Evolutionary conservation across 108 stramenopile species (phyloP), one percentile per base, ranked within the genome.

Genomic region (Aureococcus anophagefferens): DNA sequence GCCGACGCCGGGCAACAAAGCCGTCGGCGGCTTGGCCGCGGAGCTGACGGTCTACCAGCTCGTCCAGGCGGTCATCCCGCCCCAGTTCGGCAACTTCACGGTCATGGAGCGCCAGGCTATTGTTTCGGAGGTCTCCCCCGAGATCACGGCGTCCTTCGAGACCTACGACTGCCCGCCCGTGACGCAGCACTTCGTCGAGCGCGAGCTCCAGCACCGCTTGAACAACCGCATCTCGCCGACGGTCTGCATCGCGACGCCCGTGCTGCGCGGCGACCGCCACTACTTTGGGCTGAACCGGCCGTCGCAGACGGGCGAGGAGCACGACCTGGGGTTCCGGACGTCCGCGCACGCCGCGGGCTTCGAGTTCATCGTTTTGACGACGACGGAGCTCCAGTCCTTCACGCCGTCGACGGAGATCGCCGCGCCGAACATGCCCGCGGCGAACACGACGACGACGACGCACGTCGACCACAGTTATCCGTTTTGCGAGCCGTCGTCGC

Each of bases 71-170:
- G 77, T 72, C 44, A 72, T 87, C 37, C 79, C 84, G 32, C 85
- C 86, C 13, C 88, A 89, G 74, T 89, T 86, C 68, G 86, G 84
- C 69, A 77, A 83, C 66, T 83, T 83, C 63, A 82, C 72, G 30
- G 66, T 76, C 33, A 85, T 71, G 71, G 76, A 87, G 63, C 78
- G 82, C 40, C 59, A 70, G 30, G 67, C 79, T 11, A 36, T 87
- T 28, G 66, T 77, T 37, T 84, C 86, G n/a, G 81, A 75, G 25
- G 44, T 81, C 29, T 51, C 44, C 64, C 35, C 70, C 25, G 77
- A 78, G 59, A 72, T 78, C 35, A 70, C 73, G 14, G 72, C 68
- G 33, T 14, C 64, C 67, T 75, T 79, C 44, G 32, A 32, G 37
- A 64, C 74, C 33, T 28, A 46, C 25, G 32, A 28, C 28, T 33